A percentile compares a stretch with the other conserved stretches of the same genome.
These are phyloP conservation scores for Aspergillus ellipticus DNA, from an alignment of 495 filamentous ascomycete species.

Conservation along the genomic window DNA sequence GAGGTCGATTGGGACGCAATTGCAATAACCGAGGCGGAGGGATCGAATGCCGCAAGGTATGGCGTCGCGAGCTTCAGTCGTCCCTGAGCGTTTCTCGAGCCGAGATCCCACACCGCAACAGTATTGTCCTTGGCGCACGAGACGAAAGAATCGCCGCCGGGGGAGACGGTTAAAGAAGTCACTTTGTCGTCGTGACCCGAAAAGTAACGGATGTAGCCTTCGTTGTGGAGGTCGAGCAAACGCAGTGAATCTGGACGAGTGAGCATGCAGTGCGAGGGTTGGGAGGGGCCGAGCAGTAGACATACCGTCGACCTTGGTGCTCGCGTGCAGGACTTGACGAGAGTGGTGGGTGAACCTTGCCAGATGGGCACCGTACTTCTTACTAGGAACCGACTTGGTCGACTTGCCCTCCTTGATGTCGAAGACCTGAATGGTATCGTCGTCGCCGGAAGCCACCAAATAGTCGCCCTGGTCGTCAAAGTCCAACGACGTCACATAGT, in stretches of 20 bases:
- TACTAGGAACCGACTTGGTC: constrained; percentile 75
- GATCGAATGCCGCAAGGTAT: constrained; percentile 80
- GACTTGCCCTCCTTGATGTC: constrained; percentile 85
- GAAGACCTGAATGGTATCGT: constrained; percentile 93
- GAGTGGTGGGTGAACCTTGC: constrained; percentile 91
- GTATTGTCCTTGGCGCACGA: constrained; percentile 88
- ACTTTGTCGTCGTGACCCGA: constrained; percentile 80
- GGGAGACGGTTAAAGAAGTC: constrained; percentile 63
- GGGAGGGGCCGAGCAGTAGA: background rate
- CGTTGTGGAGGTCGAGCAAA: constrained; percentile 90
- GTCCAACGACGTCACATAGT: constrained; percentile 71
- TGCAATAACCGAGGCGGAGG: constrained; percentile 85
- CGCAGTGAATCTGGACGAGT: constrained; percentile 65
- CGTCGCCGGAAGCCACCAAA: constrained; percentile 78
- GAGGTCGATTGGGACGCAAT: constrained; percentile 76
- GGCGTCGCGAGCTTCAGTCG: constrained; percentile 72
- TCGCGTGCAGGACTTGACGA: constrained; percentile 86
- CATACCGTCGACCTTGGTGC: constrained; percentile 78
- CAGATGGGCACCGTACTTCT: constrained; percentile 93
- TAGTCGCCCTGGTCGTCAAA: constrained; percentile 94
- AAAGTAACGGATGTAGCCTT: constrained; percentile 93
- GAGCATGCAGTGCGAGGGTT: background rate
- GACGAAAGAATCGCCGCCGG: constrained; percentile 79
- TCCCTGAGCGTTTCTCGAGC: constrained; percentile 68
- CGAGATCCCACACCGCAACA: constrained; percentile 79